Conservation (phyloP, 257 asterid species). For the Solanum okadae region DNA sequence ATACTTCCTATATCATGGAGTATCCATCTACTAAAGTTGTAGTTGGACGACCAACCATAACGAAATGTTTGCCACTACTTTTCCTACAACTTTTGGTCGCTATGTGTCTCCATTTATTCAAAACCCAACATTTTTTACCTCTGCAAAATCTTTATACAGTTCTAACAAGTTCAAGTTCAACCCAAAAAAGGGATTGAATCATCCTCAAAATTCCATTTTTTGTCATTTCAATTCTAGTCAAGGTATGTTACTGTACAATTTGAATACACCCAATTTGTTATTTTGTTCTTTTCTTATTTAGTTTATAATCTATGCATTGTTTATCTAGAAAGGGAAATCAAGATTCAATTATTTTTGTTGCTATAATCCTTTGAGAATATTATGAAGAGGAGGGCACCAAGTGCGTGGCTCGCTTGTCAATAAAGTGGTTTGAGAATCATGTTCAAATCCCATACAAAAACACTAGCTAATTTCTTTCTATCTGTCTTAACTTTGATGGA, state of each 20-base stretch:
- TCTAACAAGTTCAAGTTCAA: neutral
- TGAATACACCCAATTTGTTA: neutral
- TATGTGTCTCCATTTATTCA: neutral
- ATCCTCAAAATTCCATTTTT: neutral
- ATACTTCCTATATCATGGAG: too few relatives aligned
- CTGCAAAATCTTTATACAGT: neutral
- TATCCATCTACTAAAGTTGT: neutral
- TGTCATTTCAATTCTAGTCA: neutral
- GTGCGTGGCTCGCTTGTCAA: fast-evolving
- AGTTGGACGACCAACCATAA: neutral
- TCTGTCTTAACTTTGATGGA: neutral
- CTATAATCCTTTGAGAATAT: neutral
- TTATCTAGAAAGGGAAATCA: neutral
- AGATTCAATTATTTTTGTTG: neutral
- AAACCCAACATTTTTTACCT: neutral
- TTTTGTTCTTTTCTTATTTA: neutral
- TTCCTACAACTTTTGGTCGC: neutral
- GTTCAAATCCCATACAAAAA: too few relatives aligned
- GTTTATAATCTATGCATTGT: too few relatives aligned
- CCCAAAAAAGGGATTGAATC: neutral
- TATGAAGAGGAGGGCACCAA: neutral
- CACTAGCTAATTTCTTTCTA: too few relatives aligned
- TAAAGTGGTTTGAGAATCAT: neutral
- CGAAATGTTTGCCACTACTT: neutral
- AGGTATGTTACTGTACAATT: neutral